A percentile compares a stretch with the other conserved stretches of the same genome.
These are phyloP conservation scores for Lachnellula willkommii DNA, from an alignment of 2,329 filamentous ascomycete species.

Conservation along the genomic window DNA sequence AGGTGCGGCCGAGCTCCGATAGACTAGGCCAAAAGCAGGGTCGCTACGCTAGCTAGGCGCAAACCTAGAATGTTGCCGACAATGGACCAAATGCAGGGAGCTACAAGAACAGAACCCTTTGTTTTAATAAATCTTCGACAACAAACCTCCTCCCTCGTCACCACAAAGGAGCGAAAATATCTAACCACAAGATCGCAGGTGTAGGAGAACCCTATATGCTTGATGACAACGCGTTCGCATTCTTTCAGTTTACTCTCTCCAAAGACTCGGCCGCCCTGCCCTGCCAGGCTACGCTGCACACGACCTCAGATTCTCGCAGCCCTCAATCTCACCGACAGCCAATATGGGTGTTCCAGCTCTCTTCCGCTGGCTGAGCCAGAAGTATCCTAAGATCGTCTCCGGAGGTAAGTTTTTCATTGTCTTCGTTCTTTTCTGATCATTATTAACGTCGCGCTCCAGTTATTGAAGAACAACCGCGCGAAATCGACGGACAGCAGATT, in stretches of 20 bases:
- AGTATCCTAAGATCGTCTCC: constrained; percentile 89
- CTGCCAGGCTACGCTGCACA: not conserved
- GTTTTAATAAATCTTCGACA: not conserved
- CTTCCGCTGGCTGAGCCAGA: constrained; percentile 93
- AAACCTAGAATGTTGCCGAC: not conserved
- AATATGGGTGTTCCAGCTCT: constrained; percentile 32
- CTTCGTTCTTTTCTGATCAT: not conserved
- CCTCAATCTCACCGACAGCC: not conserved
- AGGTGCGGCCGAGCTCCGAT: not conserved
- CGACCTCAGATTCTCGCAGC: not conserved
- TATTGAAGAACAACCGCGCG: constrained; percentile 75
- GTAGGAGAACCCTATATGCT: not conserved
- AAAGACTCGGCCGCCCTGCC: not conserved
- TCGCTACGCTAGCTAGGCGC: not conserved
- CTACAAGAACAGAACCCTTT: not conserved
- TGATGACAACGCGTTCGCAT: not conserved
- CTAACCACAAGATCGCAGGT: not conserved
- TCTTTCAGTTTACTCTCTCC: not conserved
- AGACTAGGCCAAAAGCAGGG: no score
- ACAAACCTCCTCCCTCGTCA: not conserved
- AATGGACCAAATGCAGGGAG: not conserved
- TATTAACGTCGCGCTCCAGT: constrained; percentile 91
- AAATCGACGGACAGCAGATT: constrained; percentile 76
- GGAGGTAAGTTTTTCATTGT: constrained; percentile 1
- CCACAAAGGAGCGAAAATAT: not conserved